These are phyloP conservation scores for Puccinia novopanici DNA, from an alignment of 1,284 basidiomycete genomes.

Conservation along the genomic window DNA sequence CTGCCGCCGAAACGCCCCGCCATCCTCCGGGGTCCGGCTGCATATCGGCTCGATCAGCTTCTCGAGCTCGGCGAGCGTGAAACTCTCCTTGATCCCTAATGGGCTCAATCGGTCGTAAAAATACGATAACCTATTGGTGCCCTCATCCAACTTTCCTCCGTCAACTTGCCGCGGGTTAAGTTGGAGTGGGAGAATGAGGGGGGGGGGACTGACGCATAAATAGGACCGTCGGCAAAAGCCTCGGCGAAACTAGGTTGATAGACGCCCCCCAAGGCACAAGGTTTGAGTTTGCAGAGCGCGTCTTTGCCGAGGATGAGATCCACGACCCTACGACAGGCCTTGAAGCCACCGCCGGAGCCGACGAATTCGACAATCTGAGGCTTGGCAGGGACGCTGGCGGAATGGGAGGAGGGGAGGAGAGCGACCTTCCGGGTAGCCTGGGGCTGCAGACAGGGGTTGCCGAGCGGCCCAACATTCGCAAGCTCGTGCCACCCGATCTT, in stretches of 20 bases:
- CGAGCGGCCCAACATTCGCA: constrained; percentile 60
- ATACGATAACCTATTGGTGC: constrained; percentile 73
- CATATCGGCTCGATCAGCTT: constrained; percentile 73
- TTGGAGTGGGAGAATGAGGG: background rate
- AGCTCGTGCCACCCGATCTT: constrained; percentile 61
- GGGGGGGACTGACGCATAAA: constrained; percentile 55
- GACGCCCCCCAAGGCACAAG: constrained; percentile 94
- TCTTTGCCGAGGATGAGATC: constrained; percentile 96
- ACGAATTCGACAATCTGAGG: constrained; percentile 74
- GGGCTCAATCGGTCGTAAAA: constrained; percentile 92
- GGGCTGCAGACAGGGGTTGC: constrained; percentile 79
- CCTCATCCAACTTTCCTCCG: background rate
- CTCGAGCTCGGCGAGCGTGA: constrained; percentile 70
- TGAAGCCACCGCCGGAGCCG: constrained; percentile 79
- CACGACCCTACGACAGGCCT: constrained; percentile 79
- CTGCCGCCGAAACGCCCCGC: constrained; percentile 59
- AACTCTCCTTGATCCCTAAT: constrained; percentile 65
- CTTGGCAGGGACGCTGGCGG: constrained; percentile 58
- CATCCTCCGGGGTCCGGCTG: constrained; percentile 63
- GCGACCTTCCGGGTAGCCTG: constrained; percentile 70
- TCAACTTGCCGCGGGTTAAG: background rate
- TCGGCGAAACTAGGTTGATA: constrained; percentile 94
- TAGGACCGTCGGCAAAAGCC: constrained; percentile 68
- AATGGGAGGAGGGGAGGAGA: constrained; percentile 65
- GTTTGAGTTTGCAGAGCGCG: constrained; percentile 83